Evolutionary conservation across 345 rosid species (phyloP), one percentile per base, ranked within the genome.

Genomic region (Cardamine resedifolia): DNA sequence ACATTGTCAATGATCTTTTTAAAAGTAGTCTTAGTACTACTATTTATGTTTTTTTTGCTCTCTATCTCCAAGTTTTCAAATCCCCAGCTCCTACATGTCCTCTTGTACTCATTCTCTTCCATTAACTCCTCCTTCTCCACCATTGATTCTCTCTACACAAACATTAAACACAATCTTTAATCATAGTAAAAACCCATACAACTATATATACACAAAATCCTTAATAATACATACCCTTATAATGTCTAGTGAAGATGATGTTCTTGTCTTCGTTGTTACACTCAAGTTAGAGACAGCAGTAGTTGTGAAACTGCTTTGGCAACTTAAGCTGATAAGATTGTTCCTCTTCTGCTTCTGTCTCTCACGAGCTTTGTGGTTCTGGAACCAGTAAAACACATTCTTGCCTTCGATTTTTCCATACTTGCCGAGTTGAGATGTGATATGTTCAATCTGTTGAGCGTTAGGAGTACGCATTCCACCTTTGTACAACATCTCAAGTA

Each of bases 311-410:
- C 61, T 58, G 50, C 75, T 78, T 58, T 83, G 91, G 26, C 19
- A 68, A 61, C 65, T 76, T 57, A 88, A 69, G 59, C 65, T 65
- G 18, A 85, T 86, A 36, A 87, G 86, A 48, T 83, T 85, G 81
- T 75, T 88, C 60, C 97, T 91, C 79, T 94, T 94, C 79, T 85
- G 96, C 79, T 95, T 95, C 66, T 95, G 99, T 65, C 98, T 86
- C 87, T 91, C 99, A 3, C 98, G 93, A 3, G 99, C 99, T 87
- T 95, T 95, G 83, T 88, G 97, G 83, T 95, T 95, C 50, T 95
- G 99, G 76, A 95, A 95, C 99, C 99, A 95, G 74, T 95, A 95
- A 66, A 95, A 95, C 28, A 95, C 97, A 68, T 95, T 95, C 60
- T 95, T 95, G 10, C 99, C 99, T 84, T 95, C 96, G 39, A 95